Conservation (phyloP, 192 early-diverging fungal species). For the Coemansia sp. region DNA sequence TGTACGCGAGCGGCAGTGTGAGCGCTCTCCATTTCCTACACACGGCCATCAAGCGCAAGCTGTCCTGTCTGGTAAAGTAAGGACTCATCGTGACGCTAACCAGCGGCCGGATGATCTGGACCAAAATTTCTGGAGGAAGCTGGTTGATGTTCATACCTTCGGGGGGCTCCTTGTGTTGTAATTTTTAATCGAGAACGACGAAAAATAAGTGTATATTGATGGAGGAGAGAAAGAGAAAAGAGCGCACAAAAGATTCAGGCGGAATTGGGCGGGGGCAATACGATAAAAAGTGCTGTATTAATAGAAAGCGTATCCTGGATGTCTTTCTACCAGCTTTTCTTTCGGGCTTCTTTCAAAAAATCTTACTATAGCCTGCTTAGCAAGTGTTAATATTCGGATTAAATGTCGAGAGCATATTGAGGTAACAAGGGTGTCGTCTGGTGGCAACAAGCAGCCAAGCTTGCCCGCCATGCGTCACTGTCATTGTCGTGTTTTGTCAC, state of each 20-base stretch:
- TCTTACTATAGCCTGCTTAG: too few relatives aligned
- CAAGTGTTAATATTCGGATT: too few relatives aligned
- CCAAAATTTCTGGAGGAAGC: neutral
- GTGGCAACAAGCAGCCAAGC: too few relatives aligned
- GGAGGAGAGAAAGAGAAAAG: neutral
- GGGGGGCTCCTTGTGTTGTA: too few relatives aligned
- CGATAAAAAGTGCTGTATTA: neutral
- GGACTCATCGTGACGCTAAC: constrained; percentile 2
- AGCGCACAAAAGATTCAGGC: neutral
- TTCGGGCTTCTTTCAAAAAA: neutral
- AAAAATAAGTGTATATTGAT: neutral
- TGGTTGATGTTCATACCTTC: neutral
- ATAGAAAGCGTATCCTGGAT: neutral
- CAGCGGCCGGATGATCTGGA: neutral
- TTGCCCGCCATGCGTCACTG: too few relatives aligned
- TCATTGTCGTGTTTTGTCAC: too few relatives aligned
- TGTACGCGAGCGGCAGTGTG: neutral
- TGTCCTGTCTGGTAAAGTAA: constrained; percentile 1
- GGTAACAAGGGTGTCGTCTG: too few relatives aligned
- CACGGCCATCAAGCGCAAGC: neutral
- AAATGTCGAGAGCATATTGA: too few relatives aligned
- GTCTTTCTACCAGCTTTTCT: neutral
- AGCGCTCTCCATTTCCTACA: neutral
- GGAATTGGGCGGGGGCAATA: too few relatives aligned
- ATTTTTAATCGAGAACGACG: too few relatives aligned